phyloP scores from a whole-genome alignment of 1,284 basidiomycete genomes.

The Fistulinella cinereoalba region DNA sequence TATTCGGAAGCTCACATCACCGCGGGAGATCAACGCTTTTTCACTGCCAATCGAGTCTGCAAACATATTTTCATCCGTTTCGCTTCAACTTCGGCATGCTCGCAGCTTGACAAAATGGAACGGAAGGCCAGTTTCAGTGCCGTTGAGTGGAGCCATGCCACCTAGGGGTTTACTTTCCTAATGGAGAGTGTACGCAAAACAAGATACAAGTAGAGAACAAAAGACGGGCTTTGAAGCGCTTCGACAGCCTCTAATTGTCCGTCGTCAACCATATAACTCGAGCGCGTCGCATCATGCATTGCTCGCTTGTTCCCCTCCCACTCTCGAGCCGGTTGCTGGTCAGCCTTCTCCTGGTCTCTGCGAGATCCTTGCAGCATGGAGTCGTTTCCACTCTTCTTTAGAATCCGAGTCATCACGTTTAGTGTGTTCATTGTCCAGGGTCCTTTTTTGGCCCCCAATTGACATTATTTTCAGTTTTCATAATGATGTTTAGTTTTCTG shows the following conservation, averaged over 20 bases:
- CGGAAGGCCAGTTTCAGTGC: neutral
- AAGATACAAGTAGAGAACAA: neutral
- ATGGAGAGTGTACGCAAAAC: neutral
- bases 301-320: neutral
- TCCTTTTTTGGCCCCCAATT: neutral
- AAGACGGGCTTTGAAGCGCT: too few species aligned
- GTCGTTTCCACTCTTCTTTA: slow-evolving; percentile 40
- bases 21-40: too few species aligned
- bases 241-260: slow-evolving; percentile 18
- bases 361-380: slow-evolving; percentile 33
- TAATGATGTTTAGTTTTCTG: slow-evolving; percentile 39
- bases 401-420: slow-evolving; percentile 39
- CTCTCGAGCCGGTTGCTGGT: slow-evolving; percentile 24
- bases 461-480: slow-evolving; percentile 31
- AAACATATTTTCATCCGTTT: too few species aligned
- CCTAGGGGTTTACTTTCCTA: slow-evolving; percentile 19
- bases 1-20: neutral
- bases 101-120: neutral
- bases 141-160: neutral
- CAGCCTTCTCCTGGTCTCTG: slow-evolving; percentile 18
- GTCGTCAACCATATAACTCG: slow-evolving; percentile 2
- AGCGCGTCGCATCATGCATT: neutral
- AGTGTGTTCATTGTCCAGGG: slow-evolving; percentile 35
- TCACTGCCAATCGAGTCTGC: too few species aligned
- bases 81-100: neutral